These are phyloP conservation scores for Paralagenidium karlingii DNA, from an alignment of 352 stramenopile species.

Conservation along the genomic window DNA sequence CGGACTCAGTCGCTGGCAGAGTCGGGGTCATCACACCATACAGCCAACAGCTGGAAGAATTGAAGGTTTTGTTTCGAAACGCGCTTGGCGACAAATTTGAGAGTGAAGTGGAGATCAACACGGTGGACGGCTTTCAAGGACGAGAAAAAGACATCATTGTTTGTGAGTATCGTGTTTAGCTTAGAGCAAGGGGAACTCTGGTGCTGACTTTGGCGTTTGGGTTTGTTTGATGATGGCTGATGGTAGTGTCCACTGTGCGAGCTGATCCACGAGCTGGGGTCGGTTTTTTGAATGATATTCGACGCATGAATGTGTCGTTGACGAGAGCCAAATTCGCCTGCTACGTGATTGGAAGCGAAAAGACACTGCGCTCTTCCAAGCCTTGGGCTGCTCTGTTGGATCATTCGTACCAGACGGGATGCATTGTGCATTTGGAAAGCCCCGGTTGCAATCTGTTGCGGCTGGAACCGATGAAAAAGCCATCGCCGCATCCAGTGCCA, in stretches of 20 bases:
- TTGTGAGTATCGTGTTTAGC: constrained; percentile 41
- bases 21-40: constrained; percentile 86
- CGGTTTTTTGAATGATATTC: constrained; percentile 82
- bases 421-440: constrained; percentile 76
- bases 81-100: constrained; percentile 55
- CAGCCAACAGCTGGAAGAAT: constrained; percentile 83
- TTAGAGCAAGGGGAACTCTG: neutral
- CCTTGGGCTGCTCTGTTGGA: constrained; percentile 71
- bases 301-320: constrained; percentile 82
- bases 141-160: constrained; percentile 88
- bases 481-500: neutral
- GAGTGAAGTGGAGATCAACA: constrained; percentile 86
- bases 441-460: constrained; percentile 63
- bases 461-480: constrained; percentile 42
- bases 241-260: constrained; percentile 75
- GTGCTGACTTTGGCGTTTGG: neutral
- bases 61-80: constrained; percentile 37
- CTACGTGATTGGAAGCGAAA: constrained; percentile 79
- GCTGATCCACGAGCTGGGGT: constrained; percentile 68
- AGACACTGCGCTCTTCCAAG: constrained; percentile 70
- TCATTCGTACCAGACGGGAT: constrained; percentile 40
- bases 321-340: constrained; percentile 82
- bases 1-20: constrained; percentile 58
- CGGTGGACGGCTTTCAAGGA: constrained; percentile 88
- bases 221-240: constrained; percentile 1